A percentile compares a stretch with the other conserved stretches of the same genome.
Conservation (phyloP, 495 filamentous ascomycete species). For the Aspergillus avenaceus region DNA sequence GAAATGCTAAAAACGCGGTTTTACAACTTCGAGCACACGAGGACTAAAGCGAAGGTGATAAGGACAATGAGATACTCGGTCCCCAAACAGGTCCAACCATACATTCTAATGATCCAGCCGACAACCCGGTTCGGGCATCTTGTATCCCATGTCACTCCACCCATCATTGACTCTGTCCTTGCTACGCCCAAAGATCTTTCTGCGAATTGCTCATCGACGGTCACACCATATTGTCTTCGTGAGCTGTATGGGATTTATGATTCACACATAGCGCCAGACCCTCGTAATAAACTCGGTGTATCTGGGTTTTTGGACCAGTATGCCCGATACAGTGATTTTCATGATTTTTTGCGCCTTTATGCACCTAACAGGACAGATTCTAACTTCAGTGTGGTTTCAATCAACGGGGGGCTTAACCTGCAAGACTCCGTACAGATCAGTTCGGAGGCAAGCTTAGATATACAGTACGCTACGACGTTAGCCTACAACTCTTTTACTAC, state of each 20-base stretch:
- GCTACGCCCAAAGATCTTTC: constrained; percentile 21
- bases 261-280: constrained; percentile 30
- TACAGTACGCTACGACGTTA: constrained; percentile 64
- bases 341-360: constrained; percentile 47
- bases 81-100: constrained; percentile 41
- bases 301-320: constrained; percentile 67
- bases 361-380: constrained; percentile 45
- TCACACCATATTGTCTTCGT: constrained; percentile 58
- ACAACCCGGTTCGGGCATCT: constrained; percentile 50
- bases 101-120: constrained; percentile 52
- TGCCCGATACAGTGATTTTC: constrained; percentile 55
- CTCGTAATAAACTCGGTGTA: constrained; percentile 55
- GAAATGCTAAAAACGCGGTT: constrained; percentile 53
- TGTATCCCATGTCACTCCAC: constrained; percentile 16
- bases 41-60: constrained; percentile 32
- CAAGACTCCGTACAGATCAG: constrained; percentile 34
- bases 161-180: constrained; percentile 21
- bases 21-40: constrained; percentile 41
- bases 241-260: constrained; percentile 56
- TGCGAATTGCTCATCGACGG: constrained; percentile 39
- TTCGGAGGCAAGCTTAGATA: constrained; percentile 66
- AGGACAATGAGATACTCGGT: constrained; percentile 58
- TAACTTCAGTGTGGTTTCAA: constrained; percentile 59
- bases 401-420: constrained; percentile 56
- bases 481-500: constrained; percentile 54